Conservation (phyloP, 2,329 filamentous ascomycete species). For the Alternaria hordeiaustralica region DNA sequence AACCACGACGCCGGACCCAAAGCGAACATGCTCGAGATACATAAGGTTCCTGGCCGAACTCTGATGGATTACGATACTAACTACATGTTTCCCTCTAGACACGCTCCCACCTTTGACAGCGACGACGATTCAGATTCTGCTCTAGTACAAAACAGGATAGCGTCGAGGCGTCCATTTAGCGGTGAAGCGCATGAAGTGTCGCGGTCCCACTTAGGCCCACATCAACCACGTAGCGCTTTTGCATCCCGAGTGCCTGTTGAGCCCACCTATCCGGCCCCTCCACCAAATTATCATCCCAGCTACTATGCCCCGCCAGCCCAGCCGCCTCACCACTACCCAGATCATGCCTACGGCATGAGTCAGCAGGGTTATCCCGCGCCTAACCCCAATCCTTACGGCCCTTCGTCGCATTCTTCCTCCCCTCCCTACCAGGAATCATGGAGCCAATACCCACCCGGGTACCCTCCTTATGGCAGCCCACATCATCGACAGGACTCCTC, state of each 20-base stretch:
- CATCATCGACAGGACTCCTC: constrained; percentile 48
- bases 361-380: constrained; percentile 39
- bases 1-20: neutral
- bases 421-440: constrained; percentile 47
- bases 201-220: constrained; percentile 31
- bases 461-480: constrained; percentile 44
- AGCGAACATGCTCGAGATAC: constrained; percentile 1
- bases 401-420: constrained; percentile 45
- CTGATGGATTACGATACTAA: constrained; percentile 6
- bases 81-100: constrained; percentile 18
- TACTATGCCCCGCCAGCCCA: constrained; percentile 43
- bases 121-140: constrained; percentile 43
- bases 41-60: neutral
- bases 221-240: constrained; percentile 40
- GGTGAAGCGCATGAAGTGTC: constrained; percentile 40
- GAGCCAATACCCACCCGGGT: constrained; percentile 44
- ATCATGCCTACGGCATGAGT: constrained; percentile 43
- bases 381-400: constrained; percentile 40
- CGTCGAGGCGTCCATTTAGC: constrained; percentile 33
- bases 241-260: constrained; percentile 46
- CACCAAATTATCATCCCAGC: constrained; percentile 61
- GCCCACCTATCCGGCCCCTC: constrained; percentile 59
- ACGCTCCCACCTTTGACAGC: constrained; percentile 40
- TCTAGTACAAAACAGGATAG: constrained; percentile 29
- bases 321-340: constrained; percentile 46